Base-by-base conservation (phyloP, 441 rosid species). In the Populus hybrid region DNA sequence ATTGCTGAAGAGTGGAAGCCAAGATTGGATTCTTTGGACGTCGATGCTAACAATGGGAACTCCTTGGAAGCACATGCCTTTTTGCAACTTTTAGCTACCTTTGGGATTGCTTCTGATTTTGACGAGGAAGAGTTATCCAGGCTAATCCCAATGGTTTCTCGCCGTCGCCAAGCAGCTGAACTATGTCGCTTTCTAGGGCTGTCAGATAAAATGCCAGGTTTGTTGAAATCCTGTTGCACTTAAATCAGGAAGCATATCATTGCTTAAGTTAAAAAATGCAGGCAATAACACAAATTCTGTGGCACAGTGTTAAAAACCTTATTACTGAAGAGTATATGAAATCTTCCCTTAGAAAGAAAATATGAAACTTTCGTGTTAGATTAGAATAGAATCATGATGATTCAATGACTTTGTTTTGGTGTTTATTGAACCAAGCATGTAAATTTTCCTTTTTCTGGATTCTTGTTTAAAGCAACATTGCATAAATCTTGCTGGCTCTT, bases 31-130 rank as follows among this genome's bases (percentile, higher is more conserved):
- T 74, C 84, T 77, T 86, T 96, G 54, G 99, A 96, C 76, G 73
- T 90, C 84, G 97, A 91, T 83, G 91, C 87, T 69, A 90, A 95
- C 88, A 94, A 92, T 83, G 99, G 99, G 73, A 96, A 96, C 81
- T 96, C 98, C 34, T 88, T 96, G 90, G 99, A 96, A 88, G 99
- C 98, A 71, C 99, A 96, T 90, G 99, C 98, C 40, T 96, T 94
- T 81, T 85, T 96, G 85, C 98, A 96, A 82, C 95, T 96, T 70
- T 87, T 96, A 69, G 94, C 93, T 63, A 94, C 95, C 73, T 96
- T 94, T 85, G 91, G 85, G 63, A 88, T 96, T 85, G 95, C 93
- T 76, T 90, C 97, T 32, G 91, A 86, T 82, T 94, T 93, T 80
- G 82, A 90, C 2, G 96, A 80, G 84, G 92, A 91, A 79, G 91